These are phyloP conservation scores for Arthromyces matolae DNA, from an alignment of 768 basidiomycete genomes.

Conservation along the genomic window DNA sequence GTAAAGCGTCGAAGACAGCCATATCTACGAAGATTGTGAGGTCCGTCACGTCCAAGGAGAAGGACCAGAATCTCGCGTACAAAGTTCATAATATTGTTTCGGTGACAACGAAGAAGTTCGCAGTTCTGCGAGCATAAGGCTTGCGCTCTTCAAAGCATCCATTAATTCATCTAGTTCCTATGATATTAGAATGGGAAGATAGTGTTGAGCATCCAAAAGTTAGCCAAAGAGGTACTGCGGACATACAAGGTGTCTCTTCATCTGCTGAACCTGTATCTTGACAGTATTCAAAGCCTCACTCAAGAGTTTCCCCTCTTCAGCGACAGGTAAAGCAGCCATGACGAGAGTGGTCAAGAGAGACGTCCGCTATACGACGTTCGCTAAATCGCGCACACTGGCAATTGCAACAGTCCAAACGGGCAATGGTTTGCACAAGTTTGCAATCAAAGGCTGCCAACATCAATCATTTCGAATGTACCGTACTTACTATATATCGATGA, in stretches of 20 bases:
- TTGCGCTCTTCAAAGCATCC: slow-evolving; percentile 97
- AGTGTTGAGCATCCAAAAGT: slow-evolving; percentile 1
- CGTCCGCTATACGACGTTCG: slow-evolving; percentile 9
- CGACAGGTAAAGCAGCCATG: slow-evolving; percentile 37
- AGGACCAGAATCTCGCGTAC: slow-evolving; percentile 45
- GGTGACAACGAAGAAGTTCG: slow-evolving; percentile 90
- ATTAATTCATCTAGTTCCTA: slow-evolving; percentile 96
- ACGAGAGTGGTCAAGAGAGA: slow-evolving; percentile 5
- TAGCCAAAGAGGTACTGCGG: slow-evolving; percentile 1
- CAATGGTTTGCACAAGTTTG: slow-evolving; percentile 6
- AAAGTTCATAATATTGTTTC: slow-evolving; percentile 98
- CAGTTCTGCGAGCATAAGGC: slow-evolving; percentile 94
- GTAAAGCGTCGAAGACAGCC: slow-evolving; percentile 95
- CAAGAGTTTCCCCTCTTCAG: slow-evolving; percentile 80
- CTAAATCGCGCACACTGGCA: background rate
- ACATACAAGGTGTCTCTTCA: slow-evolving; percentile 88
- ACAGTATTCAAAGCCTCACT: slow-evolving; percentile 83
- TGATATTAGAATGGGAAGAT: background rate
- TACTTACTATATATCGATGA: too few species aligned
- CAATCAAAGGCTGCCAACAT: background rate
- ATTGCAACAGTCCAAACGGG: too few species aligned
- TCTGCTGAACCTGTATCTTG: slow-evolving; percentile 90
- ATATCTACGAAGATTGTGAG: slow-evolving; percentile 61
- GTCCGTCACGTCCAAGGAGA: background rate
- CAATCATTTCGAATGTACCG: too few species aligned